phyloP scores from a whole-genome alignment of 331 rosid species.

The Quercus phellos region DNA sequence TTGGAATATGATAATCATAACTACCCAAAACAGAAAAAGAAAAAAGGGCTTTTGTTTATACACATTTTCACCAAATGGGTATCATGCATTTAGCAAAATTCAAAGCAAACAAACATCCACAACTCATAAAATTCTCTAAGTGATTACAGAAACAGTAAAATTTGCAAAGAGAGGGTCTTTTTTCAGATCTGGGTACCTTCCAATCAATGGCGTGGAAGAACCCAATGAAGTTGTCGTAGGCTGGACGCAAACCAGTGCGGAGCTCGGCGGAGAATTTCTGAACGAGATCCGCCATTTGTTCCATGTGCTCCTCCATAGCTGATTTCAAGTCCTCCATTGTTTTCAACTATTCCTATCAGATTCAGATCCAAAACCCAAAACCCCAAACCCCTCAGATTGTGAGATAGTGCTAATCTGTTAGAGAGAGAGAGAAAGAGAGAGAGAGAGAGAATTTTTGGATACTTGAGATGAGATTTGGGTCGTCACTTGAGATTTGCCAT shows the following conservation, averaged over 20 bases:
- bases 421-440: too few species aligned
- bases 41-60: neutral
- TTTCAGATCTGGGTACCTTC: conserved; percentile 44
- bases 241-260: conserved; percentile 66
- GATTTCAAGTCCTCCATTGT: conserved; percentile 63
- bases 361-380: neutral
- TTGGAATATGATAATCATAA: neutral
- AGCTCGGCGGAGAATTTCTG: conserved; percentile 69
- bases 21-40: neutral
- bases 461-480: too few species aligned
- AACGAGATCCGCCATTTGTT: conserved; percentile 69
- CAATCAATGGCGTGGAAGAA: conserved; percentile 91
- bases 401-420: too few species aligned
- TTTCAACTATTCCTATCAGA: neutral
- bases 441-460: too few species aligned
- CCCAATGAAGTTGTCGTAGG: conserved; percentile 70
- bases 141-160: neutral
- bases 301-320: conserved; percentile 70
- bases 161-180: too few species aligned
- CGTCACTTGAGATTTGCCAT: too few species aligned
- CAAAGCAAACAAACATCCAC: too few species aligned
- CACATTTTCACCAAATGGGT: neutral
- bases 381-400: too few species aligned
- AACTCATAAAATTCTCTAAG: neutral
- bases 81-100: neutral